Base-by-base conservation (phyloP, 2,329 filamentous ascomycete genomes). In the Neofusicoccum umdonicola region DNA sequence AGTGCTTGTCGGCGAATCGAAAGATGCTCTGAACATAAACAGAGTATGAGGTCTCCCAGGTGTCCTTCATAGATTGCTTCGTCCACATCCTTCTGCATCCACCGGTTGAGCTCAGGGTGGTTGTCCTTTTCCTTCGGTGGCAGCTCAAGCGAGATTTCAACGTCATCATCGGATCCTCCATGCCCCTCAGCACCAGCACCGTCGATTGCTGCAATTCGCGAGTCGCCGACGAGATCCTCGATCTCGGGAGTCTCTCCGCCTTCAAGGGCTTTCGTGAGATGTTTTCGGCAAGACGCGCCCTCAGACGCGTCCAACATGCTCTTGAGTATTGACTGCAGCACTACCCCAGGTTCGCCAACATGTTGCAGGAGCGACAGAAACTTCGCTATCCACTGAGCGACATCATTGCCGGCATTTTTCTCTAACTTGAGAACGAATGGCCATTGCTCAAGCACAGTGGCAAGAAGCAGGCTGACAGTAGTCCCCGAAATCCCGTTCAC, bases 1-100 rank as follows among this genome's bases (percentile, higher is more conserved):
- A 90, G 80, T 4, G 92, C 91, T 78, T 97, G 92, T 66, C 89
- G 87, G 57, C 93, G 87, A 68, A 97, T 90, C 74, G 90, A 89
- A 41, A 83, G 81, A 71, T 95, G 87, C 52, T 87, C 79, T 0
- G 93, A 96, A 62, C 87, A 89, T 11, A 97, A 83, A 70, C 94
- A 90, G 39, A 89, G 82, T 52, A 96, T 83, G 35, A 98, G 80
- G 2, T 87, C 84, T 13, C 85, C 82, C 22, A 91, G 83, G 70
- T 91, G 85, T 6, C 90, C 90, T 68, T 95, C 90, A 70, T 95
- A 91, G 8, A 96, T 81, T 0, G 92, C 85, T 71, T 93, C 88
- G 48, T 93, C 90, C 0, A 91, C 81, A 37, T 91, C 89, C 72
- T 96, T 94, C 67, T 87, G 84, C 47, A 85, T 83, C 92, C 92